These are phyloP conservation scores for Speleostelium caveatum DNA, from an alignment of 78 protist genomes.

Conservation along the genomic window DNA sequence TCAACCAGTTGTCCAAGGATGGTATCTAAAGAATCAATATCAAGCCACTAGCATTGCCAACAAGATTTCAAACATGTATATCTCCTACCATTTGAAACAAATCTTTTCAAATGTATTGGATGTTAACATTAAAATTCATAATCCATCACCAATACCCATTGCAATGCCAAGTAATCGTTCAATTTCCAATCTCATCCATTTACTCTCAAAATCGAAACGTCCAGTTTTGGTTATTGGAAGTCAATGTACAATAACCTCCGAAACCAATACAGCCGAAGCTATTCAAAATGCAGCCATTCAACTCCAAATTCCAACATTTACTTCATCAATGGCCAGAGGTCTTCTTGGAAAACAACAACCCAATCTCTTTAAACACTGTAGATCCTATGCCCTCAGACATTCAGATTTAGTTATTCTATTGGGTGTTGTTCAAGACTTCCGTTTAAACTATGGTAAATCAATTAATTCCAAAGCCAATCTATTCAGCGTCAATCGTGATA, in stretches of 20 bases:
- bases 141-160: background rate
- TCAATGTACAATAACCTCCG: constrained; percentile 35
- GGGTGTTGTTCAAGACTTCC: constrained; percentile 87
- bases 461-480: constrained; percentile 49
- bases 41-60: background rate
- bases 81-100: constrained; percentile 22
- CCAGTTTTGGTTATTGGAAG: constrained; percentile 82
- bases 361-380: constrained; percentile 70
- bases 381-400: constrained; percentile 81
- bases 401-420: constrained; percentile 84
- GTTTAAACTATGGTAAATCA: constrained; percentile 86
- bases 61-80: constrained; percentile 1
- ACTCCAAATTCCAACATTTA: constrained; percentile 79
- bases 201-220: background rate
- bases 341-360: constrained; percentile 65
- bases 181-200: background rate
- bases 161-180: background rate
- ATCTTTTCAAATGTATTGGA: constrained; percentile 4
- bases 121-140: background rate
- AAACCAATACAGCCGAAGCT: background rate
- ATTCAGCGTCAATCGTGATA: constrained; percentile 71
- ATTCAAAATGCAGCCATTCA: constrained; percentile 29
- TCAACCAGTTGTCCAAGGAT: constrained; percentile 16
- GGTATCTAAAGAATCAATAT: constrained; percentile 40
- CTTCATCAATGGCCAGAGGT: constrained; percentile 86